Evolutionary conservation across 139 green algal genomes (phyloP).

Genomic region (Tetradesmus lagerheimii): DNA sequence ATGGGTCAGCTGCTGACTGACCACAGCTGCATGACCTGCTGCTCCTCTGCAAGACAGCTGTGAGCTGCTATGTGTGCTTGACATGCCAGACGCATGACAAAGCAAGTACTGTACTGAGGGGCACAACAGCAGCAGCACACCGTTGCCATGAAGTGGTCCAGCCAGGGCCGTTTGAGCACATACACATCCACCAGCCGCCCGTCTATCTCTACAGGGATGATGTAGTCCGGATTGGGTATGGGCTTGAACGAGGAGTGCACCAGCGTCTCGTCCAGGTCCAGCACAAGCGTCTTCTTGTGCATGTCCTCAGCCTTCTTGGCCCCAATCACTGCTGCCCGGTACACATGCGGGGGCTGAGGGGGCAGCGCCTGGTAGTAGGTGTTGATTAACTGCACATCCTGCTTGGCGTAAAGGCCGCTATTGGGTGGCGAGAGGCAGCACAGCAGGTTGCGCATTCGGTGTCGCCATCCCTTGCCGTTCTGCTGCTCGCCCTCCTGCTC

Average conservation of each 20-base stretch:
- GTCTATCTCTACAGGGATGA: slow-evolving; percentile 96
- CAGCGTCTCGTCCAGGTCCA: slow-evolving; percentile 98
- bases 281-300: slow-evolving; percentile 88
- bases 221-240: slow-evolving; percentile 89
- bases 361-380: slow-evolving; percentile 2
- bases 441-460: slow-evolving; percentile 26
- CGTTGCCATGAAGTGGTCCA: slow-evolving; percentile 93
- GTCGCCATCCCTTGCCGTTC: slow-evolving; percentile 5
- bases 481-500: slow-evolving; percentile 9
- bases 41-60: background rate
- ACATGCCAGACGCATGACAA: background rate
- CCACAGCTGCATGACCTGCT: background rate
- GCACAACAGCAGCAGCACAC: slow-evolving; percentile 63
- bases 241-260: slow-evolving; percentile 98
- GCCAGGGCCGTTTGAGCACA: slow-evolving; percentile 94
- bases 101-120: background rate
- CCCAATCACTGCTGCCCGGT: slow-evolving; percentile 45
- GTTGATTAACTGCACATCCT: slow-evolving; percentile 9
- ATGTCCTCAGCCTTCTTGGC: slow-evolving; percentile 61
- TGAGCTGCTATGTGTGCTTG: too few relatives aligned
- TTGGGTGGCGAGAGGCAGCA: slow-evolving; percentile 33
- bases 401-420: background rate
- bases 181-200: slow-evolving; percentile 90
- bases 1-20: background rate
- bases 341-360: slow-evolving; percentile 26